Evolutionary conservation across 2,329 filamentous ascomycete species (phyloP).

Genomic region (Aspergillus brunneoviolaceus): DNA sequence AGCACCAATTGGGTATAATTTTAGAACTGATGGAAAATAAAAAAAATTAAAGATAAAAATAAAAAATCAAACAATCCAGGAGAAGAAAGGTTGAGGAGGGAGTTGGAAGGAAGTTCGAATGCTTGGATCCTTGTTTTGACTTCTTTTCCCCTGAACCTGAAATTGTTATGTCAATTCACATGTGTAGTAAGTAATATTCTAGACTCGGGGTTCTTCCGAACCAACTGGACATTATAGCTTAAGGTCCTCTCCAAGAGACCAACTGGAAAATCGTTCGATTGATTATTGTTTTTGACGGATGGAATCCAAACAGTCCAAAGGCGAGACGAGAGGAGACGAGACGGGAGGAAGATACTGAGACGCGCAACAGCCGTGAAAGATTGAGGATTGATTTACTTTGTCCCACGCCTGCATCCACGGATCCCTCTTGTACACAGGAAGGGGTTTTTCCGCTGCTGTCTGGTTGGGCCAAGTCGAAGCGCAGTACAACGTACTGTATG

Average conservation of each 20-base stretch:
- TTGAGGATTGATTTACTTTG: not conserved
- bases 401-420: not conserved
- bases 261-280: not conserved
- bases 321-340: not conserved
- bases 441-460: not conserved
- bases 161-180: not conserved
- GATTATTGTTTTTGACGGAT: not conserved
- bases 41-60: not conserved
- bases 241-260: not conserved
- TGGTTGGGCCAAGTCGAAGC: not conserved
- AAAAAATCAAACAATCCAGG: not conserved
- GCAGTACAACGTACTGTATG: not conserved
- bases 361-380: not conserved
- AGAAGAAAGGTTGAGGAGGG: not conserved
- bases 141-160: not conserved
- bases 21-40: not conserved
- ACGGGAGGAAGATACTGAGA: not conserved
- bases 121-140: not conserved
- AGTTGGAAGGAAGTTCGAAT: not conserved
- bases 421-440: not conserved
- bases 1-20: not conserved
- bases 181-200: not conserved
- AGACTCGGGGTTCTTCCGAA: not conserved
- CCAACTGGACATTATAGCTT: not conserved
- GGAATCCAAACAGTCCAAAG: not conserved